phyloP scores from a whole-genome alignment of 352 stramenopile species.

The Phytophthora capsici region DNA sequence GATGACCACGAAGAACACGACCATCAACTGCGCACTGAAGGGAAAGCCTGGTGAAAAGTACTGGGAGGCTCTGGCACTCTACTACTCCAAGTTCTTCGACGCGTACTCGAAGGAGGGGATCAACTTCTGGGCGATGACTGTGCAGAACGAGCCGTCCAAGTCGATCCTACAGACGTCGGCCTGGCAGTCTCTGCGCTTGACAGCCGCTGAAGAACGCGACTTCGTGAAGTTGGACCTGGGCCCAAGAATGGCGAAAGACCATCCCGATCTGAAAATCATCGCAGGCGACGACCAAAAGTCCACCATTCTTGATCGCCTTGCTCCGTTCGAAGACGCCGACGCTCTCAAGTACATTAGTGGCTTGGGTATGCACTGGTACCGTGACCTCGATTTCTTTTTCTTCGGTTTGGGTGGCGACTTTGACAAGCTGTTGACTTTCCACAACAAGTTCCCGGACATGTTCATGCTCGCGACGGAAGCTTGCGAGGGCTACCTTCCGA shows the following conservation, averaged over 20 bases:
- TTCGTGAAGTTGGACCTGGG: constrained; percentile 87
- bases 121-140: constrained; percentile 60
- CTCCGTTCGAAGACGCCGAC: constrained; percentile 52
- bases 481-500: constrained; percentile 62
- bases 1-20: constrained; percentile 85
- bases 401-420: constrained; percentile 48
- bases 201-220: constrained; percentile 45
- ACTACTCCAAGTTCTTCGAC: constrained; percentile 88
- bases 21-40: constrained; percentile 60
- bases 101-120: constrained; percentile 23
- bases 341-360: constrained; percentile 76
- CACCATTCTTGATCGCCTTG: constrained; percentile 48
- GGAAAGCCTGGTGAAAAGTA: constrained; percentile 63
- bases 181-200: constrained; percentile 70
- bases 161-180: constrained; percentile 43
- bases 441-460: constrained; percentile 60
- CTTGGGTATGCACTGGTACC: constrained; percentile 89
- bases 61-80: constrained; percentile 82
- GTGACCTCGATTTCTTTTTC: constrained; percentile 60
- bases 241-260: constrained; percentile 60
- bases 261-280: constrained; percentile 86
- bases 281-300: constrained; percentile 87
- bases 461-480: constrained; percentile 86
- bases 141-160: constrained; percentile 81
- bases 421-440: constrained; percentile 47